phyloP scores from a whole-genome alignment of 176 grass and related monocot genomes.

The Oryza coarctata region DNA sequence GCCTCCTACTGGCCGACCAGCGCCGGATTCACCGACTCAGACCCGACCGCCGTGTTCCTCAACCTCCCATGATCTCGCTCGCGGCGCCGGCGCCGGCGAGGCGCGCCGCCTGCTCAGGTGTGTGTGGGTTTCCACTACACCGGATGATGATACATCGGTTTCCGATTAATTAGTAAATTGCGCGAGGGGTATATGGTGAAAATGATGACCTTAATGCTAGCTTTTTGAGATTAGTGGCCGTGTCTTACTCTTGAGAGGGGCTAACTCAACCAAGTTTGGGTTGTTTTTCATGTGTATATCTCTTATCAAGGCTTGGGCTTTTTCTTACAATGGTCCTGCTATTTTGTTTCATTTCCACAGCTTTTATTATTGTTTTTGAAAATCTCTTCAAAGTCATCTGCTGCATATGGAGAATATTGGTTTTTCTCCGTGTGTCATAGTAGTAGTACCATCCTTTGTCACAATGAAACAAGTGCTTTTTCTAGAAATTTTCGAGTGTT shows the following conservation, averaged over 20 bases:
- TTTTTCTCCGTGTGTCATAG: background rate
- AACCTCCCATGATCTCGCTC: constrained; percentile 36
- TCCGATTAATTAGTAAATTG: constrained; percentile 8
- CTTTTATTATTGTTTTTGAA: background rate
- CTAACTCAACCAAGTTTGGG: constrained; percentile 41
- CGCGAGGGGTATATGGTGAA: constrained; percentile 4
- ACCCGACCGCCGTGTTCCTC: constrained; percentile 38
- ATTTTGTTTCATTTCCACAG: background rate
- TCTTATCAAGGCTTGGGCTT: background rate
- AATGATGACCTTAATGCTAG: constrained; percentile 28
- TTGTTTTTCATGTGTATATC: constrained; percentile 32
- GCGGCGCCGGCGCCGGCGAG: too few species aligned
- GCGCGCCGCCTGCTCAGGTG: background rate
- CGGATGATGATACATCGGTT: background rate
- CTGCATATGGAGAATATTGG: background rate
- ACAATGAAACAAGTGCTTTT: background rate
- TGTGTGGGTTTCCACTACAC: background rate
- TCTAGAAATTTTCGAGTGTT: background rate
- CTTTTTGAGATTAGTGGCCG: constrained; percentile 32
- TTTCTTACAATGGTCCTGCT: background rate
- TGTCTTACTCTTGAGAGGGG: constrained; percentile 5
- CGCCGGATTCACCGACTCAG: constrained; percentile 30
- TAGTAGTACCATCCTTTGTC: background rate
- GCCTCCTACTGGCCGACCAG: constrained; percentile 31
- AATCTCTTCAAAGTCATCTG: background rate